Evolutionary conservation across 768 basidiomycete genomes (phyloP).

Genomic region (Trametes cingulata): DNA sequence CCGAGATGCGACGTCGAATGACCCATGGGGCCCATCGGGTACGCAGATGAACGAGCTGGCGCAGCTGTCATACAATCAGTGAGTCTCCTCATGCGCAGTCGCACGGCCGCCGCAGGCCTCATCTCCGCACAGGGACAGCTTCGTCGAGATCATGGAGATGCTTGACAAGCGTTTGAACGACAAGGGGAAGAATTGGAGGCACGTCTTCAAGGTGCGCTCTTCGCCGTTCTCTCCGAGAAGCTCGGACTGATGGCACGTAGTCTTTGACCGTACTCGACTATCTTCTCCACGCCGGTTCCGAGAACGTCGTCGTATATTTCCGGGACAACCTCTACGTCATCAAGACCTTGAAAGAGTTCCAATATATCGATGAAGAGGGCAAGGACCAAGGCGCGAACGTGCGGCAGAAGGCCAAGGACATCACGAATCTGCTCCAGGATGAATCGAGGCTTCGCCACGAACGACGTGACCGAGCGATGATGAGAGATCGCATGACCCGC

Average conservation of each 20-base stretch:
- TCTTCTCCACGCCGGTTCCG: conserved; percentile 92
- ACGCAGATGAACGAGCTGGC: conserved; percentile 99
- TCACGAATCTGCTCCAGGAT: conserved; percentile 90
- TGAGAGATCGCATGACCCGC: conserved; percentile 93
- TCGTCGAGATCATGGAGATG: conserved; percentile 99
- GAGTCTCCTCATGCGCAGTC: conserved; percentile 34
- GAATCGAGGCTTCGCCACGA: conserved; percentile 83
- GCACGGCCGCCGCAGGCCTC: conserved; percentile 1
- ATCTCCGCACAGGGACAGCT: conserved; percentile 69
- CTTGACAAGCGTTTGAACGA: conserved; percentile 97
- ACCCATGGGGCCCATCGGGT: conserved; percentile 96
- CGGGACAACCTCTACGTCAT: conserved; percentile 95
- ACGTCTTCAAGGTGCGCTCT: conserved; percentile 90
- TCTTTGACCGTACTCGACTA: conserved; percentile 95
- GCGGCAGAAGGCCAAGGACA: conserved; percentile 96
- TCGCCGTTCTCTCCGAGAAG: not conserved
- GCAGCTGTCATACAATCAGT: conserved; percentile 97
- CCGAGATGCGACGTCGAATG: conserved; percentile 94
- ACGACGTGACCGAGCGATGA: conserved; percentile 77
- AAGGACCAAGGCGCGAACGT: conserved; percentile 99
- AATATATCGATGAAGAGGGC: conserved; percentile 90
- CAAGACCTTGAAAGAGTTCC: conserved; percentile 99
- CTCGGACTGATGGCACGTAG: conserved; percentile 36
- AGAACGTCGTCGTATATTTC: conserved; percentile 99
- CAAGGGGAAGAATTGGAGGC: conserved; percentile 99